These are phyloP conservation scores for Coffea canephora DNA, from an alignment of 257 asterid species.

Conservation along the genomic window DNA sequence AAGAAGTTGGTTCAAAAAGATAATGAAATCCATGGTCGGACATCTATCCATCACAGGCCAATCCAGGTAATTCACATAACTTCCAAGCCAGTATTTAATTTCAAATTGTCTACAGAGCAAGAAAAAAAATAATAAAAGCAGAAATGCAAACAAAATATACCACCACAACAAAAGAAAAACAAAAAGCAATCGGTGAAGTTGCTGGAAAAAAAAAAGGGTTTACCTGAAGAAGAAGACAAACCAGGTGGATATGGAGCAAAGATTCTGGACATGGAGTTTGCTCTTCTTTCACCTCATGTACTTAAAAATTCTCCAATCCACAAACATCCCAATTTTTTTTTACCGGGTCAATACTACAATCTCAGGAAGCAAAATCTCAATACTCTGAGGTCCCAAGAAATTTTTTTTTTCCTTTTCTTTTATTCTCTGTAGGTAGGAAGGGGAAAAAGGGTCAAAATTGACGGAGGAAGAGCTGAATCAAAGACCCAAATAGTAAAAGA, in stretches of 20 bases:
- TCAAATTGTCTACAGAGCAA: not conserved
- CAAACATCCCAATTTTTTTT: not conserved
- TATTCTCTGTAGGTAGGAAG: not conserved
- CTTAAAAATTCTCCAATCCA: not conserved
- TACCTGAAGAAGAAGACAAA: constrained; percentile 40
- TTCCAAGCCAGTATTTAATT: not conserved
- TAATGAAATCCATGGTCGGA: not conserved
- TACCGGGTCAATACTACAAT: not conserved
- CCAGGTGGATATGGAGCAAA: constrained; percentile 25
- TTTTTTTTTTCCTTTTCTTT: not conserved
- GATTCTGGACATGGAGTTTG: constrained; percentile 44
- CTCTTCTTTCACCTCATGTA: constrained; percentile 26
- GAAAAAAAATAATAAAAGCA: not conserved
- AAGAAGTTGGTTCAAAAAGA: not conserved
- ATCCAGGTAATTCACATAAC: not conserved
- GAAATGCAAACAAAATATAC: not conserved
- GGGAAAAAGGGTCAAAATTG: not conserved
- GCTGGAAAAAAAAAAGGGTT: constrained; percentile 25
- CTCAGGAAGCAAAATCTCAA: not conserved
- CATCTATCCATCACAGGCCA: not conserved
- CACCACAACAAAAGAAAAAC: not conserved
- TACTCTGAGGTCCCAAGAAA: constrained; percentile 23
- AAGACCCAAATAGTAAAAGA: not conserved
- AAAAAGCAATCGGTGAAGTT: not conserved
- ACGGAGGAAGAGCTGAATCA: not conserved